Base-by-base conservation (phyloP, 176 grass and related monocot genomes). In the Phoenix roebelenii region DNA sequence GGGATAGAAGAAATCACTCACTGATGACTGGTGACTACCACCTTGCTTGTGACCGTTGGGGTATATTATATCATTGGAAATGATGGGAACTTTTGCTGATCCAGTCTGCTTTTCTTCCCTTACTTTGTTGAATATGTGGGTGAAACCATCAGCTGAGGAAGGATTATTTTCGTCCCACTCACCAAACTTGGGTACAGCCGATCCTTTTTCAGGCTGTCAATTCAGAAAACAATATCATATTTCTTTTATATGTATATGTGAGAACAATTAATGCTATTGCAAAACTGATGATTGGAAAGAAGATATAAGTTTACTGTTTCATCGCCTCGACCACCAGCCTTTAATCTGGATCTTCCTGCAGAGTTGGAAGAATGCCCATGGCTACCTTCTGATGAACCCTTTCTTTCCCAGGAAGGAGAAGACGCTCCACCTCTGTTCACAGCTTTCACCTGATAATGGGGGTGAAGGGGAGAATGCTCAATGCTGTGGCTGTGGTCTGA, bases 91-190 rank as follows among this genome's bases (percentile, higher is more conserved):
- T 75, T 85, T 88, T 48, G 74, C 78, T 18, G 25, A 15, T 55
- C 83, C 84, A 22, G 51, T 79, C 63, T 90, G 74, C 75, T 88
- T 97, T 78, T 92, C 87, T 75, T 88, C 81, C 66, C 87, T 80
- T 64, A 88, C 92, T 78, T 88, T 80, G 61, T 97, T 77, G 73
- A 97, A 97, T 67, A 91, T 97, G 65, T 75, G 75, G n/a, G 92
- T 97, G 74, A 84, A 97, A 22, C 87, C 83, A 52, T 91, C 92
- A 52, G 87, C 92, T 70, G 92, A 85, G 22, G 87, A 74, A 64
- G 92, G 92, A 82, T 97, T 82, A 15, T 23, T 73, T 20, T 85
- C 79, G 70, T 97, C 92, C 92, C 92, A 97, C 55, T 88, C 87
- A 50, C 92, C 92, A 65, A 97, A 97, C 74, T 82, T 91, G 5